phyloP scores from a whole-genome alignment of 179 eudicot genomes.

The Vitellaria paradoxa region DNA sequence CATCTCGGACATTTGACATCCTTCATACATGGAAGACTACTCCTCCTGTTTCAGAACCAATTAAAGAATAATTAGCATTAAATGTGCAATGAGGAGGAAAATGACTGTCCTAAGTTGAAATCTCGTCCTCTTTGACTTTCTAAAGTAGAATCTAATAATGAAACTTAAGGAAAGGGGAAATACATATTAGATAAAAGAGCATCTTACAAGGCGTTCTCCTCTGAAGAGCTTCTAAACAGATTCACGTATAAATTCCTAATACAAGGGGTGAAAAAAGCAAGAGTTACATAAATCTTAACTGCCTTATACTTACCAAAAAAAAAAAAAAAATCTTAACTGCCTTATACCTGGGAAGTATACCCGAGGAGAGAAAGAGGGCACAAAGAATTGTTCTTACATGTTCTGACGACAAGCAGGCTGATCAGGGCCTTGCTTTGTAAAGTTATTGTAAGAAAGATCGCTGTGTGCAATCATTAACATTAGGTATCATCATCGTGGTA shows the following conservation, averaged over 20 bases:
- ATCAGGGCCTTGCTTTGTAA: conserved; percentile 54
- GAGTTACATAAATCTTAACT: neutral
- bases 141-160: neutral
- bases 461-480: conserved; percentile 37
- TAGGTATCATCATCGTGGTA: conserved; percentile 14
- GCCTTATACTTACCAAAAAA: too few species aligned
- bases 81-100: neutral
- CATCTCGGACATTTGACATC: conserved; percentile 50
- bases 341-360: neutral
- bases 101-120: neutral
- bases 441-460: conserved; percentile 78
- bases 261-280: conserved; percentile 1
- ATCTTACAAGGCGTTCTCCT: conserved; percentile 45
- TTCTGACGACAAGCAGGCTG: conserved; percentile 35
- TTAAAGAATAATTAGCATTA: conserved; percentile 19
- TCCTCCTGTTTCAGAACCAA: conserved; percentile 37
- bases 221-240: conserved; percentile 62
- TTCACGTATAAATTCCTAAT: conserved; percentile 59
- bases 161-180: conserved; percentile 8
- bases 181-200: neutral
- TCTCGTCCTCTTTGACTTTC: neutral
- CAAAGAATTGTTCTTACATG: conserved; percentile 16
- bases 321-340: too few species aligned
- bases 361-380: neutral
- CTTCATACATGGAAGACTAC: conserved; percentile 53